Conservation (phyloP, 1,139 yeast species). For the Blastobotrys ciferrii region DNA sequence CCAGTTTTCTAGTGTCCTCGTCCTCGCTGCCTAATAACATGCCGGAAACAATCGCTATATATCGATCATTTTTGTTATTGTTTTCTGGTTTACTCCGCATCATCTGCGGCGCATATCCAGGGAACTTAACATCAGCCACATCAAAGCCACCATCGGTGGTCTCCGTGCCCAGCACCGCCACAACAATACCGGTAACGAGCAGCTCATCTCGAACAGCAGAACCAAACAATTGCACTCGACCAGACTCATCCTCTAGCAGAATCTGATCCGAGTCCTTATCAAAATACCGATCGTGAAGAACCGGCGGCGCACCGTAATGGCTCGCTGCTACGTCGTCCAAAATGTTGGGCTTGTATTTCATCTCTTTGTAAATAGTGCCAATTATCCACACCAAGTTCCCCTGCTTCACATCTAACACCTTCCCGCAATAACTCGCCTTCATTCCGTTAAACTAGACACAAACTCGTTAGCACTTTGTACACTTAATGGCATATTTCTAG, state of each 20-base stretch:
- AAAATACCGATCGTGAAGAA: conserved; percentile 45
- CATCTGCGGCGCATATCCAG: conserved; percentile 59
- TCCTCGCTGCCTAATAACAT: conserved; percentile 51
- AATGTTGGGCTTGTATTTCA: conserved; percentile 81
- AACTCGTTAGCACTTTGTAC: background rate
- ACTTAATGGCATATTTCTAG: too few species aligned
- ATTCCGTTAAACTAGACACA: conserved; percentile 30
- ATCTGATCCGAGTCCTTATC: conserved; percentile 58
- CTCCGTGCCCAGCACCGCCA: conserved; percentile 86
- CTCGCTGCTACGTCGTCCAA: conserved; percentile 67
- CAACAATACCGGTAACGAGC: conserved; percentile 83
- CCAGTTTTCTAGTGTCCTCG: conserved; percentile 43
- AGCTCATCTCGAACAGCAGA: conserved; percentile 48
- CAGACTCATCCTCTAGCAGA: conserved; percentile 90
- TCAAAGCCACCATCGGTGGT: conserved; percentile 80
- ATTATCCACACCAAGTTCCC: conserved; percentile 81
- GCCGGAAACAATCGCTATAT: conserved; percentile 74
- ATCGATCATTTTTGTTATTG: conserved; percentile 19
- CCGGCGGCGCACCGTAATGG: conserved; percentile 43
- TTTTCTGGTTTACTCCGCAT: conserved; percentile 28
- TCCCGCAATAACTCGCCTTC: conserved; percentile 46
- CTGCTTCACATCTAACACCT: conserved; percentile 72
- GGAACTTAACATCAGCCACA: conserved; percentile 75
- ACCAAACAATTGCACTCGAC: conserved; percentile 75
- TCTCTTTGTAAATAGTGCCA: conserved; percentile 84